A percentile compares a stretch with the other conserved stretches of the same genome.
Evolutionary conservation across 176 grass and related monocot species (phyloP).

Genomic region (Lolium perenne): DNA sequence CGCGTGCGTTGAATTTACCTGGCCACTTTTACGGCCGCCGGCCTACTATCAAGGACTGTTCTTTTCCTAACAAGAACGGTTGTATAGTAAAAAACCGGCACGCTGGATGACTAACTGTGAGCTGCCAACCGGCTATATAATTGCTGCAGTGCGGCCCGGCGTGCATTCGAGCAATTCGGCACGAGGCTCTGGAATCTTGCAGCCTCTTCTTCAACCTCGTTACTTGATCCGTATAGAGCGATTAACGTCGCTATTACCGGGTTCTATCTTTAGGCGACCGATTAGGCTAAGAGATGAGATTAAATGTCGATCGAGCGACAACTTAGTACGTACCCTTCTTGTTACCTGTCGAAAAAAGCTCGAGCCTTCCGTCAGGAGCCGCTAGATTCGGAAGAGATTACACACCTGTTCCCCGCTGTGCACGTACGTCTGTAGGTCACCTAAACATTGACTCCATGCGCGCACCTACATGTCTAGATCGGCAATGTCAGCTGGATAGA

Average conservation of each 20-base stretch:
- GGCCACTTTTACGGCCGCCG: background rate
- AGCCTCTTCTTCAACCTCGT: background rate
- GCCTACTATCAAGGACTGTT: background rate
- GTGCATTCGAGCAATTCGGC: background rate
- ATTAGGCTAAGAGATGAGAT: too few relatives aligned
- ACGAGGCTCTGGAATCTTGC: background rate
- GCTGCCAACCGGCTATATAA: background rate
- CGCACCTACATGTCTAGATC: background rate
- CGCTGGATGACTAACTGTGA: background rate
- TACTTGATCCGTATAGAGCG: background rate
- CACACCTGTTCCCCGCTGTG: background rate
- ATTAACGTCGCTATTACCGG: background rate
- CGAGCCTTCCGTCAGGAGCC: background rate
- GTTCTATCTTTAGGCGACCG: too few relatives aligned
- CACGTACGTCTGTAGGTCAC: background rate
- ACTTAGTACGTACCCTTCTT: background rate
- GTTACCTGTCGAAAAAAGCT: background rate
- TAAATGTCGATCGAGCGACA: background rate
- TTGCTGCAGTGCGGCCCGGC: background rate
- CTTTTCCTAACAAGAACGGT: background rate
- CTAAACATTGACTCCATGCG: background rate
- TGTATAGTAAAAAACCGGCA: background rate
- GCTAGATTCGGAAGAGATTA: background rate
- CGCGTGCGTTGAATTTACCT: constrained; percentile 29
- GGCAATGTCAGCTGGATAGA: background rate